Evolutionary conservation across 176 grass and related monocot genomes (phyloP), one percentile per base, ranked within the genome.

Genomic region (Lolium multiflorum): DNA sequence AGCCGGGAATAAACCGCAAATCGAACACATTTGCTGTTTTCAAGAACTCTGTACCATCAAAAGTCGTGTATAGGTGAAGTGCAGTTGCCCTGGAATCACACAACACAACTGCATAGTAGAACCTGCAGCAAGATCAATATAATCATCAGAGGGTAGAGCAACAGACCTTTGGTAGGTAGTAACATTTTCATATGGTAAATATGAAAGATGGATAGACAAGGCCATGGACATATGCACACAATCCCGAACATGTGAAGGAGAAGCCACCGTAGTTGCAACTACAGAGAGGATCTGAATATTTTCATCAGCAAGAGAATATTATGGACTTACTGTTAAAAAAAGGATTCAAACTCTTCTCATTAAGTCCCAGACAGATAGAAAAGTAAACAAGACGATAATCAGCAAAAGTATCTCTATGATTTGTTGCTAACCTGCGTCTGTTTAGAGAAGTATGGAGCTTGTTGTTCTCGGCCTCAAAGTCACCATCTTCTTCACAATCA

Each of bases 391-490:
- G 28, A 71, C 49, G n/a, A n/a, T 60, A 77, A 51, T 66, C 43
- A 76, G 13, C 22, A 80, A 87, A 73, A 67, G 2, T 12, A 69
- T 82, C 13, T 18, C 5, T 73, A 65, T 21, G 38, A 16, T 78
- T 54, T 18, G n/a, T 73, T 38, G 50, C 59, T 89, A 71, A 97
- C 95, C 91, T 89, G 3, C 93, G 83, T 81, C 92, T 95, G 79
- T 93, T 95, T 24, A 98, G 67, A 87, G 95, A 98, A 73, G 54
- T 81, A 54, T 89, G 91, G 46, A 95, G 78, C 73, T 98, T 98
- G 76, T 90, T 89, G 82, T 98, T 92, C 49, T 88, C 89, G 56
- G 84, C 54, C 51, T 90, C 86, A 11, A 72, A 81, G 56, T 81
- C 83, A 55, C 44, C 28, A 43, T 77, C 51, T 20, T 76, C 51